phyloP scores from a whole-genome alignment of 2,329 filamentous ascomycete species.

The Cladosporium sp. region DNA sequence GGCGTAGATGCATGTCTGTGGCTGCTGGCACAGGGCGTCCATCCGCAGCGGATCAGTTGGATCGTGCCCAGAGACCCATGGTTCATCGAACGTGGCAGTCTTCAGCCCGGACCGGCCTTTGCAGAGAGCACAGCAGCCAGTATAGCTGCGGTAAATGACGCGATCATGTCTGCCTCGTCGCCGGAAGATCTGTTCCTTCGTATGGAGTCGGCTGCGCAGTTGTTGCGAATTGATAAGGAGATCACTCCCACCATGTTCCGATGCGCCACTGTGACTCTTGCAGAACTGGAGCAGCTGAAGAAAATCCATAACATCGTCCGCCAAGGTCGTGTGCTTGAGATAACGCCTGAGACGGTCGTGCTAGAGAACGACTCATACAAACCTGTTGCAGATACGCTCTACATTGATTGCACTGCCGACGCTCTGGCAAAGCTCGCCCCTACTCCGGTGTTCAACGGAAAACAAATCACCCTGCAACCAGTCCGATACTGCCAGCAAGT shows the following conservation, averaged over 20 bases:
- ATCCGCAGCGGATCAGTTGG: constrained; percentile 16
- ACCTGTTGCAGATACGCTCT: constrained; percentile 14
- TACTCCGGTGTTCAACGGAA: constrained; percentile 14
- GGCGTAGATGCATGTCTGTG: constrained; percentile 20
- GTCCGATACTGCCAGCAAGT: constrained; percentile 21
- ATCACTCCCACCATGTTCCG: constrained; percentile 17
- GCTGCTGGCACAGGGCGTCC: constrained; percentile 16
- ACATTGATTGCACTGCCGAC: constrained; percentile 19
- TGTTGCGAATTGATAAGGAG: constrained; percentile 10
- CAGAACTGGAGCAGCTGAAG: constrained; percentile 17
- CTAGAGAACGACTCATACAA: constrained; percentile 12
- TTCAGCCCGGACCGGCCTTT: constrained; percentile 12
- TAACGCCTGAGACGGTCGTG: constrained; percentile 10
- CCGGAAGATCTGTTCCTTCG: constrained; percentile 12
- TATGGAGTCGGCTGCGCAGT: constrained; percentile 5
- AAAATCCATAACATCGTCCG: constrained; percentile 16
- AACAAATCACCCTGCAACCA: constrained; percentile 17
- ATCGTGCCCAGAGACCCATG: constrained; percentile 21
- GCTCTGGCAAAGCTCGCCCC: constrained; percentile 12
- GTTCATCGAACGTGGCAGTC: constrained; percentile 14
- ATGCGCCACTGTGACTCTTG: constrained; percentile 17
- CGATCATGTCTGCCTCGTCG: constrained; percentile 15
- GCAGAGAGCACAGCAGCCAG: not conserved
- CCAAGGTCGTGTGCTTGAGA: constrained; percentile 12
- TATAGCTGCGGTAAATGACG: not conserved